A percentile compares a stretch with the other conserved stretches of the same genome.
Conservation (phyloP, 202 grass and related monocot genomes). For the Setaria viridis region DNA sequence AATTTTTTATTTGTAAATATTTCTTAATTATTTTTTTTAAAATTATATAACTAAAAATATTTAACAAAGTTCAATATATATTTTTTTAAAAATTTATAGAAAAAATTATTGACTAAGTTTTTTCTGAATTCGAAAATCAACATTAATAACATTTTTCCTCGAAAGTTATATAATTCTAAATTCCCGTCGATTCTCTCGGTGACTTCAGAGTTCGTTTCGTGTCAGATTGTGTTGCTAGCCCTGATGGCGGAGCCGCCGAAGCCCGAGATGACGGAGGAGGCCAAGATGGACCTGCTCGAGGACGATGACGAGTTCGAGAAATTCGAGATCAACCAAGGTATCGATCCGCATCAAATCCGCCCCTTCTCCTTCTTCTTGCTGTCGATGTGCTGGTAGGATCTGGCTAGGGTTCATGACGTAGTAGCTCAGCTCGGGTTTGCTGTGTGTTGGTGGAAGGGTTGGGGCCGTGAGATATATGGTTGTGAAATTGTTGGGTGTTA, state of each 20-base stretch:
- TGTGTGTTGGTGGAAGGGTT: not conserved
- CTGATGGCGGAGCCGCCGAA: constrained; percentile 55
- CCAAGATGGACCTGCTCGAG: constrained; percentile 73
- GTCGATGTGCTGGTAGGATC: constrained; percentile 14
- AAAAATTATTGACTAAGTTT: no score
- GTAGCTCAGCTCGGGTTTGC: not conserved
- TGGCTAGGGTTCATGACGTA: not conserved
- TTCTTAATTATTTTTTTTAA: no score
- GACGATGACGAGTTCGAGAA: constrained; percentile 79
- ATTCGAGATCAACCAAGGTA: constrained; percentile 73
- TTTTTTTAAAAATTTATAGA: no score
- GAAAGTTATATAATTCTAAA: not conserved
- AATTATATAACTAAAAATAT: no score
- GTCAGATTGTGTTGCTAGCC: not conserved
- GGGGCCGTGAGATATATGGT: not conserved
- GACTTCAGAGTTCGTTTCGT: not conserved
- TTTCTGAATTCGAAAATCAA: no score
- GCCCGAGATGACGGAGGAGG: constrained; percentile 45
- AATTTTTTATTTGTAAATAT: no score
- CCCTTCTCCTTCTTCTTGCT: not conserved
- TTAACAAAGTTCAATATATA: no score
- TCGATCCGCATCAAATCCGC: not conserved
- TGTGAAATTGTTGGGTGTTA: not conserved
- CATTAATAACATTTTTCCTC: no score
- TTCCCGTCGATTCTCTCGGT: not conserved